A percentile compares a stretch with the other conserved stretches of the same genome.
These are phyloP conservation scores for Pisolithus microcarpus DNA, from an alignment of 768 basidiomycete genomes.

Conservation along the genomic window DNA sequence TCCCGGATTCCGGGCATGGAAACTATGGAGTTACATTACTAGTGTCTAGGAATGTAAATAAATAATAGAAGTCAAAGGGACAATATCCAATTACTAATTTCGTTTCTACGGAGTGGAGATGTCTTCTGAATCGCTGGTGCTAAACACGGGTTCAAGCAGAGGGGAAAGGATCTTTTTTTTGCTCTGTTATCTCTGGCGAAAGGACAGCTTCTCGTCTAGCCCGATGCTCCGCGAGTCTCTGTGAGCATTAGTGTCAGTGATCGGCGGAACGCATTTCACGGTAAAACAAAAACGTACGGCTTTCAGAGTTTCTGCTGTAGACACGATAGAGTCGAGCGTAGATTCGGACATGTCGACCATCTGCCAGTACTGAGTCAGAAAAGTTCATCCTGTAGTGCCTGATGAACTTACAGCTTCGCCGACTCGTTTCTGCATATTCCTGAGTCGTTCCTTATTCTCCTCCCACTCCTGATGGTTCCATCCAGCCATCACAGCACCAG, in stretches of 20 bases:
- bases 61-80: slow-evolving; percentile 10
- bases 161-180: slow-evolving; percentile 28
- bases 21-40: no score
- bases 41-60: no score
- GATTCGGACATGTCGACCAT: slow-evolving; percentile 60
- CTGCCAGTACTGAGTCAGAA: slow-evolving; percentile 17
- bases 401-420: slow-evolving; percentile 39
- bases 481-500: slow-evolving; percentile 14
- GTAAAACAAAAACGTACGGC: slow-evolving; percentile 34
- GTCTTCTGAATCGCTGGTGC: slow-evolving; percentile 13
- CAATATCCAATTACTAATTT: slow-evolving; percentile 23
- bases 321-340: slow-evolving; percentile 55
- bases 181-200: neutral
- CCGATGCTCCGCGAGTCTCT: slow-evolving; percentile 29
- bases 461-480: slow-evolving; percentile 34
- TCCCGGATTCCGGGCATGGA: no score
- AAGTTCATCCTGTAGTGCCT: neutral
- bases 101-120: slow-evolving; percentile 12
- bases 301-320: slow-evolving; percentile 53
- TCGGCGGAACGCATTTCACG: neutral
- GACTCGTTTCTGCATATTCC: slow-evolving; percentile 41
- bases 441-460: slow-evolving; percentile 41
- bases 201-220: slow-evolving; percentile 13
- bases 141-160: slow-evolving; percentile 20
- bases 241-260: neutral